Base-by-base conservation (phyloP, 805 yeast genomes). In the Candida quercuum region DNA sequence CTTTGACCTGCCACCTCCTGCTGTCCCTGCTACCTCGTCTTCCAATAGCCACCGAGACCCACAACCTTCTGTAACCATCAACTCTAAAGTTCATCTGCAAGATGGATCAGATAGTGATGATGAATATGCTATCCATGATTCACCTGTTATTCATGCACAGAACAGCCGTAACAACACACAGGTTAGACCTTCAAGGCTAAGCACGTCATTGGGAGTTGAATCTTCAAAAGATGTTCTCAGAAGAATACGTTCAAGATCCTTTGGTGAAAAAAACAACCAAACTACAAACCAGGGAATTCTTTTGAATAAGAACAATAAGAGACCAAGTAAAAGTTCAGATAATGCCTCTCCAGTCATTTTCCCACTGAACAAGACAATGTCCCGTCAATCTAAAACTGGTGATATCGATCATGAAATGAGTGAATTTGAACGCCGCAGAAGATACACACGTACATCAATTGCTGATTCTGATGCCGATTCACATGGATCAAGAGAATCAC, bases 401-500 rank as follows among this genome's bases (percentile, higher is more conserved):
- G 49, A 50, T 31, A 64, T 40, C 52, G 74, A 42, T 49, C 63
- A 21, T 53, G 70, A 34, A 46, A 58, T 42, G 45, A 65, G 6
- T 51, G 72, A 56, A 13, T 49, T 46, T 32, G 54, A 54, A n/a
- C 52, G 59, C 42, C 59, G 61, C 35, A 59, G 63, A 28, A 51
- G 59, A 32, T 27, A 56, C 38, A 51, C 60, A 2, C 52, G 64
- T 34, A 54, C 59, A 8, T 60, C 66, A 3, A 39, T 57, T 12
- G 59, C 64, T 28, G 87, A 81, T 50, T 73, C 78, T 42, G 91
- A 83, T 46, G 72, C 71, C 16, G 82, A 75, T 48, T 82, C 89
- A 2, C 85, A 77, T 48, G 84, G 80, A 2, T 81, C 91, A 9
- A 69, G 87, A 46, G 77, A 80, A 15, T 80, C 89, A 4, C 95